These are phyloP conservation scores for Allium sativum DNA, from an alignment of 106 monocot species.

Conservation along the genomic window DNA sequence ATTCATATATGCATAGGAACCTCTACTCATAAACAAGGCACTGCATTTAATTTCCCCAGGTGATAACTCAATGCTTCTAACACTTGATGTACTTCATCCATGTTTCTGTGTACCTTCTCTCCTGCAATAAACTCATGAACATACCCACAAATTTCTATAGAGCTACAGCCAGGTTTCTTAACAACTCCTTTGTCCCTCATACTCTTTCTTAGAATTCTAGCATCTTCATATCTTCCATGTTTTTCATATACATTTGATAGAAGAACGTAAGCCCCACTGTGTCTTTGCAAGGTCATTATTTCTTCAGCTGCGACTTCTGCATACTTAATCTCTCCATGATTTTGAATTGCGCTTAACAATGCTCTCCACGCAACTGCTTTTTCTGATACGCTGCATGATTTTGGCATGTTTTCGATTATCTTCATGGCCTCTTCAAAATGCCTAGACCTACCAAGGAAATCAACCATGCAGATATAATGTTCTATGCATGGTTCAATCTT, in stretches of 20 bases:
- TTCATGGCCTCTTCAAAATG: slow-evolving; percentile 34
- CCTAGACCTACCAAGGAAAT: slow-evolving; percentile 43
- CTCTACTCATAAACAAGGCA: too few relatives aligned
- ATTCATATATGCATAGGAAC: too few relatives aligned
- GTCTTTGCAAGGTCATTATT: slow-evolving; percentile 22
- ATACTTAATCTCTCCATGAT: slow-evolving; percentile 21
- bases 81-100: slow-evolving; percentile 12
- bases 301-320: slow-evolving; percentile 13
- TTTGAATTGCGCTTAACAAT: slow-evolving; percentile 29
- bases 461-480: slow-evolving; percentile 59
- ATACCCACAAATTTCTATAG: slow-evolving; percentile 54
- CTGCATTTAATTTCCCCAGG: background rate
- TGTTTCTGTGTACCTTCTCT: slow-evolving; percentile 13
- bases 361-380: slow-evolving; percentile 42
- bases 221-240: slow-evolving; percentile 10
- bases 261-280: slow-evolving; percentile 36
- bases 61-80: slow-evolving; percentile 10
- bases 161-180: slow-evolving; percentile 46
- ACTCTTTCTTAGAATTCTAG: slow-evolving; percentile 9
- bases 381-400: slow-evolving; percentile 28
- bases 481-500: slow-evolving; percentile 25
- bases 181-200: slow-evolving; percentile 37
- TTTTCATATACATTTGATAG: slow-evolving; percentile 29
- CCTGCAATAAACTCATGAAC: slow-evolving; percentile 42
- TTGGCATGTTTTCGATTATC: slow-evolving; percentile 39